phyloP scores from a whole-genome alignment of 352 stramenopile species.

The Pythium coloratum region DNA sequence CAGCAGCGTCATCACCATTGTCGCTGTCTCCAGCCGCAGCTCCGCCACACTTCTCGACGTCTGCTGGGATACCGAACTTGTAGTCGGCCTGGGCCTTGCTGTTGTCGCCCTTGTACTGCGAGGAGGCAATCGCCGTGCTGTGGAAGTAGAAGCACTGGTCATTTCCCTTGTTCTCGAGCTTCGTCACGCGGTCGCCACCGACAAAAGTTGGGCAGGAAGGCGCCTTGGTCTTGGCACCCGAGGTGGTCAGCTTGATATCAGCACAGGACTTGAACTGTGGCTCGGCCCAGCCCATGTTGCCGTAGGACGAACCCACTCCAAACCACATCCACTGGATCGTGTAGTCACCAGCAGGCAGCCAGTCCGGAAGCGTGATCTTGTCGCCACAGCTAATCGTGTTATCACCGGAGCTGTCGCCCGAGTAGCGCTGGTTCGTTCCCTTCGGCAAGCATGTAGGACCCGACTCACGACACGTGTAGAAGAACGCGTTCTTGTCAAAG shows the following conservation, averaged over 20 bases:
- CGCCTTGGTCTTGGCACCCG: slow-evolving; percentile 28
- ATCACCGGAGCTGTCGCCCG: slow-evolving; percentile 31
- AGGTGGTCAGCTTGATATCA: slow-evolving; percentile 44
- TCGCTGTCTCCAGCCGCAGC: not conserved
- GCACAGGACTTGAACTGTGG: slow-evolving; percentile 43
- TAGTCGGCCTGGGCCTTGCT: slow-evolving; percentile 39
- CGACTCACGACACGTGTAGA: slow-evolving; percentile 56
- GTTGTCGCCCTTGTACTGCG: slow-evolving; percentile 45
- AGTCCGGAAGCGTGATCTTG: slow-evolving; percentile 48
- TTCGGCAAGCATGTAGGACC: slow-evolving; percentile 40
- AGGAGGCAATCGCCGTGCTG: slow-evolving; percentile 42
- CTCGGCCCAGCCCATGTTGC: slow-evolving; percentile 40
- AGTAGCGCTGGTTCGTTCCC: slow-evolving; percentile 27
- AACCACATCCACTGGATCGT: slow-evolving; percentile 59
- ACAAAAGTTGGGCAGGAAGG: slow-evolving; percentile 36
- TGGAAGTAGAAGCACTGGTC: slow-evolving; percentile 57
- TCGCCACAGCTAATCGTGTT: slow-evolving; percentile 45
- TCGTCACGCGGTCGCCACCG: slow-evolving; percentile 48
- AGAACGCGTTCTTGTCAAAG: slow-evolving; percentile 50
- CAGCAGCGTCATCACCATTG: not conserved
- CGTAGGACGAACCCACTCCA: slow-evolving; percentile 41
- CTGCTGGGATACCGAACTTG: slow-evolving; percentile 33
- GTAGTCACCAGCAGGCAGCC: slow-evolving; percentile 44
- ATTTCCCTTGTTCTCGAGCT: slow-evolving; percentile 34
- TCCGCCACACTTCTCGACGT: slow-evolving; percentile 25